Evolutionary conservation across 805 yeast genomes (phyloP), one percentile per base, ranked within the genome.

Genomic region (Hanseniaspora hatyaiensis): DNA sequence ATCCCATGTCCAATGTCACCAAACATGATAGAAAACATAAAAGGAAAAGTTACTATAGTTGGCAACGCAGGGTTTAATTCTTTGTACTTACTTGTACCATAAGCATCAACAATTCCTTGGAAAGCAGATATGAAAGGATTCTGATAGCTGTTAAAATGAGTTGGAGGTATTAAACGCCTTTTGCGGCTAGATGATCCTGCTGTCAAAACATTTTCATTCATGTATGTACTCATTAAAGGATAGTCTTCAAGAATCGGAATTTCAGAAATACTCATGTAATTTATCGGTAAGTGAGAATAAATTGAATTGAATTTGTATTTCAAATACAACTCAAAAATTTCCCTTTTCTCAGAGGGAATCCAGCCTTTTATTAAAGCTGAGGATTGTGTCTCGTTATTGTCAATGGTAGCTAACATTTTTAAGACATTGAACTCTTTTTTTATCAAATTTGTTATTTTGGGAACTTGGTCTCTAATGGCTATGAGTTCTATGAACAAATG

Each of bases 21-120:
- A 70, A 92, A 92, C 98, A 92, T 92, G 57, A 92, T 82, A 24
- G 98, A 96, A 68, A 92, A 92, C 94, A 92, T 83, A 64, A 92
- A 92, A 20, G 98, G 98, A 70, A 92, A 92, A 0, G 98, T 92
- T 22, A 92, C 81, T 40, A 86, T 77, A 1, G 98, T 89, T 3
- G 98, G 89, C 53, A 92, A 69, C 47, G 95, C 98, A 4, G 98
- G 95, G 63, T 92, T 92, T 24, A 92, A 92, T 65, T 92, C 98
- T 56, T 86, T 80, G 66, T 92, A 92, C 2, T 86, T 75, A 8
- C 96, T 92, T 50, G 86, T 72, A 56, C 97, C 98, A 65, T 92
- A 92, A 2, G 96, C 92, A 63, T 92, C 98, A 59, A 86, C 84
- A 68, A 92, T 87, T 40, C 77, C 70, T 69, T 92, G 99, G 71